Percentiles rank a stretch among this genome's conserved stretches.
These are phyloP conservation scores for Microsporum ferrugineum DNA, from an alignment of 2,329 filamentous ascomycete genomes.

Conservation along the genomic window DNA sequence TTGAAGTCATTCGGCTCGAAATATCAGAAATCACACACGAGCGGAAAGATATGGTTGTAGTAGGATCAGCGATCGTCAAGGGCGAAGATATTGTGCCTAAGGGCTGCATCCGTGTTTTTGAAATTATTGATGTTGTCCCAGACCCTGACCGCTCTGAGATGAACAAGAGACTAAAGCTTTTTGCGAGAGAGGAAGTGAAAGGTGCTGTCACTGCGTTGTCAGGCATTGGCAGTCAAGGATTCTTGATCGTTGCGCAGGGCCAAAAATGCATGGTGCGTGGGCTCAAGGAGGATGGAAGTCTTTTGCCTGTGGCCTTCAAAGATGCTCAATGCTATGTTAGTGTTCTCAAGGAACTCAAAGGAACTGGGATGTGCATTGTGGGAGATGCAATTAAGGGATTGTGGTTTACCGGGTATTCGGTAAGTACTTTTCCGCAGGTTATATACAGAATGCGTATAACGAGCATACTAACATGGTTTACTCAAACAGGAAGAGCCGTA, in stretches of 20 bases:
- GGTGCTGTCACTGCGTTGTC: constrained; percentile 82
- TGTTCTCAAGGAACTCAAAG: constrained; percentile 68
- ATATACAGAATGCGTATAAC: background rate
- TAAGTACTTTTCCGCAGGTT: constrained; percentile 24
- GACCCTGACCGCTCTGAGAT: constrained; percentile 78
- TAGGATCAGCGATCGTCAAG: constrained; percentile 74
- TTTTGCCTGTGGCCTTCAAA: constrained; percentile 91
- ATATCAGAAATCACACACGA: constrained; percentile 85
- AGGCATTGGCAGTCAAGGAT: constrained; percentile 74
- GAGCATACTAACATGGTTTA: background rate
- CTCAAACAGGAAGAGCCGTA: constrained; percentile 72
- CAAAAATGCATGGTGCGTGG: constrained; percentile 97
- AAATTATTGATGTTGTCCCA: constrained; percentile 83
- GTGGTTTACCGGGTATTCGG: constrained; percentile 89
- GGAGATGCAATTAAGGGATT: constrained; percentile 86
- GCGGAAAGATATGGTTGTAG: constrained; percentile 65
- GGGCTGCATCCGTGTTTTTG: constrained; percentile 79
- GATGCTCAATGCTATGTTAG: constrained; percentile 93
- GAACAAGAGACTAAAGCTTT: constrained; percentile 69
- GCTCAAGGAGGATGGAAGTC: constrained; percentile 84
- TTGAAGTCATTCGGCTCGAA: constrained; percentile 76
- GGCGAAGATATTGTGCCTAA: constrained; percentile 83
- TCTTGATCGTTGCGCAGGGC: constrained; percentile 81
- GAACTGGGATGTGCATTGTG: constrained; percentile 75
- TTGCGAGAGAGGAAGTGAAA: constrained; percentile 82